Base-by-base conservation (phyloP, 768 basidiomycete species). In the Podaxis sp. region DNA sequence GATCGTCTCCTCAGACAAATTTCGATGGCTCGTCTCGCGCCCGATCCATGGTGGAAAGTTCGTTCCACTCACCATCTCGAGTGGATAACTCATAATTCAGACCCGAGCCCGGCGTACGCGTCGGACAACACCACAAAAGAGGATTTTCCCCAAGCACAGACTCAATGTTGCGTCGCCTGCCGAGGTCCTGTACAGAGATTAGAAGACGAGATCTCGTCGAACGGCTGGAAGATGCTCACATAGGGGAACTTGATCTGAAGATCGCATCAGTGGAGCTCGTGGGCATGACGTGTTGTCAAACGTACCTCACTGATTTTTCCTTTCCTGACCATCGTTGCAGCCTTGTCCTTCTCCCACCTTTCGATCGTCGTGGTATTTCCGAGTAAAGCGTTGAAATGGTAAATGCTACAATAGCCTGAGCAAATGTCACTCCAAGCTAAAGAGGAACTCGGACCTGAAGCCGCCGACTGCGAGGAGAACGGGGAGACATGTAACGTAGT, bases 321-420 rank as follows among this genome's bases (percentile, higher is more conserved):
- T 60, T 89, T 78, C 18, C 90, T 84, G 54, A 92, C 85, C 66
- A 99, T 81, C 0, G 85, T 90, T 4, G 94, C 89, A 1, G 86
- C 93, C 73, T 90, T 95, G 69, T 98, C 95, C 74, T 98, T 98
- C 73, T 99, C 97, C 92, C 93, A 96, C 0, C 90, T 87, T 75
- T 99, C 97, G 53, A 99, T 98, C 0, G 97, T 98, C 0, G 96
- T 99, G 1, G 88, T 86, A 72, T 99, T 99, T 9, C 81, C 81
- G 5, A 82, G 66, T 27, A 98, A 71, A 53, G 82, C 79, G 68
- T 88, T 90, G 63, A 95, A 85, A 65, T 98, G 97, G 69, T 95
- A 98, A 21, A 98, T 59, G 56, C 93, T 94, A 65, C 6, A 50
- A 42, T 54, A 48, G 27, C 16, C 36, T 54, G 28, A 62, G 47